Base-by-base conservation (phyloP, 2,329 filamentous ascomycete genomes). In the Colletotrichum lindemuthianum region DNA sequence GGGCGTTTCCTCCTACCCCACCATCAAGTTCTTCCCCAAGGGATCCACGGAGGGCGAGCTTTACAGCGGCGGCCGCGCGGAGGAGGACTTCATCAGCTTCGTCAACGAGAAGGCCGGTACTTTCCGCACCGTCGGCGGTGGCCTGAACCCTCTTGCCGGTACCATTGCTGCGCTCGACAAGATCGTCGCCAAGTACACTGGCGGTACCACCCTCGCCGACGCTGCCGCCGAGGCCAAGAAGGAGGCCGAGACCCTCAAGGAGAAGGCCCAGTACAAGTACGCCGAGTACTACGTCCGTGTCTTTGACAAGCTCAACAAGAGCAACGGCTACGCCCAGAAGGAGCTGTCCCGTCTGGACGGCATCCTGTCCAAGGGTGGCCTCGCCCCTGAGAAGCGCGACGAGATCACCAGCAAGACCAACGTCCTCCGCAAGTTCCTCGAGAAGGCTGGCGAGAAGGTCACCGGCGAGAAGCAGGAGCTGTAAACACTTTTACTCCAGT, bases 11-110 rank as follows among this genome's bases (percentile, higher is more conserved):
- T 92, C 91, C 40, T 99, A 96, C 85, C 96, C 96, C 53, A 99
- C 96, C 68, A 97, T 99, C 84, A 97, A 97, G 83, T 99, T 90
- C 87, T 99, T 97, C 87, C 87, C 93, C 70, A 91, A 91, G 77
- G 94, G 93, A 71, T 92, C 89, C 74, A 91, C 86, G 68, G 88
- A 91, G 74, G 78, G 88, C 49, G 85, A 90, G 71, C 75, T 83
- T 49, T 99, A 97, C 85, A 81, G 84, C 58, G 90, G 91, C 66
- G 92, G 86, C 67, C 94, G 96, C 70, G 82, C 83, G 53, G 93
- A 97, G 83, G 83, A 86, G 50, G 91, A 89, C 69, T 83, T 99
- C 45, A 78, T 98, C 70, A 78, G 85, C 5, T 99, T 91, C 82
- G 76, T 99, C 79, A 99, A 99, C 84, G 84, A 89, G 71, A 92